Evolutionary conservation across 2,329 filamentous ascomycete species (phyloP).

Genomic region (Teratosphaeria destructans): DNA sequence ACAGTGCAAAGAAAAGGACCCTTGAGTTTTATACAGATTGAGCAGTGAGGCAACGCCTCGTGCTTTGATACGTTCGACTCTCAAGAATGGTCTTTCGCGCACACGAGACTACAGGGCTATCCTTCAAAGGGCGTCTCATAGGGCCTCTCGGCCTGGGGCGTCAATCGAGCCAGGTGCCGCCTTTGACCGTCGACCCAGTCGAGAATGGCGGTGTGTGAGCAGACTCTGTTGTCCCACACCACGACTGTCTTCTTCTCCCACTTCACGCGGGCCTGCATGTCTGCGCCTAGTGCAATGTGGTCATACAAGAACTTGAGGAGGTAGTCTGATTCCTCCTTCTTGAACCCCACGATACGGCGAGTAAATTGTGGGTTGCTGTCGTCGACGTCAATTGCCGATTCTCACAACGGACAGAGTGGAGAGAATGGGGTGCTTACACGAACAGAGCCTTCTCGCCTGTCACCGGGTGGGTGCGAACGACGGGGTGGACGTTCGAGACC

Average conservation of each 20-base stretch:
- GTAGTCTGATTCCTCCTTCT: conserved; percentile 75
- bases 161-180: conserved; percentile 70
- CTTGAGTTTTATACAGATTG: neutral
- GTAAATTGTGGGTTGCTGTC: conserved; percentile 51
- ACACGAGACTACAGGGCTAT: neutral
- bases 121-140: conserved; percentile 51
- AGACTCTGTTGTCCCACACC: conserved; percentile 78
- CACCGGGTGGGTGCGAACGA: conserved; percentile 67
- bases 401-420: neutral
- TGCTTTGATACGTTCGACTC: neutral
- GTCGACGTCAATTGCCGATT: neutral
- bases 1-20: neutral
- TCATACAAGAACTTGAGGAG: conserved; percentile 69
- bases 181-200: conserved; percentile 75
- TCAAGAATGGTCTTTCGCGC: neutral
- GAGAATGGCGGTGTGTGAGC: conserved; percentile 65
- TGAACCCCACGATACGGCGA: conserved; percentile 67
- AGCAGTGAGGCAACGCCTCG: neutral
- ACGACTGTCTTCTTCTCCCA: conserved; percentile 75
- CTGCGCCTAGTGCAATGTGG: conserved; percentile 60
- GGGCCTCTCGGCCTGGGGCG: conserved; percentile 69
- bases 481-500: conserved; percentile 61
- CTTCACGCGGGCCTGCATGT: conserved; percentile 64
- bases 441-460: conserved; percentile 78
- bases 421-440: conserved; percentile 52